Conservation (phyloP, 495 filamentous ascomycete genomes). For the Tuber umbilicatum region DNA sequence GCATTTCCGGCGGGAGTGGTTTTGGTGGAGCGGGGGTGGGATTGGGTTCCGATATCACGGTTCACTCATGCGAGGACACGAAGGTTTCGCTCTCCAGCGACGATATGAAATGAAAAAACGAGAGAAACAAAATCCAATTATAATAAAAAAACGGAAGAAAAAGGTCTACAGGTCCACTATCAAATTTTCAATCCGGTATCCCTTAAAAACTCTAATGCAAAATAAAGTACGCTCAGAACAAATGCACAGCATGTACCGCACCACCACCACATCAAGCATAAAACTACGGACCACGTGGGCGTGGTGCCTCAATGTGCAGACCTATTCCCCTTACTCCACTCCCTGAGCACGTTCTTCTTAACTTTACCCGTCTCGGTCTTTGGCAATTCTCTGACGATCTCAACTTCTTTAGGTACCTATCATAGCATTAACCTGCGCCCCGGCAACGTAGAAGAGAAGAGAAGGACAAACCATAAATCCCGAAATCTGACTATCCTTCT, state of each 20-base stretch:
- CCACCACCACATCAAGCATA: neutral
- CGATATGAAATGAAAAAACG: neutral
- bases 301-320: conserved; percentile 1
- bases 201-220: neutral
- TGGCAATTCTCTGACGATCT: conserved; percentile 77
- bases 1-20: too few relatives aligned
- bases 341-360: conserved; percentile 85
- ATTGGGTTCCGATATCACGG: too few relatives aligned
- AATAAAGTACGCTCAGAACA: neutral
- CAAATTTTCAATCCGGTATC: neutral
- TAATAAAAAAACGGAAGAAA: neutral
- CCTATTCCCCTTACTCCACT: conserved; percentile 64
- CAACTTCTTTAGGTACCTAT: conserved; percentile 73
- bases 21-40: too few relatives aligned
- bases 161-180: neutral
- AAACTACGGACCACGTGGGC: neutral
- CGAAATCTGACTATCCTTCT: conserved; percentile 66
- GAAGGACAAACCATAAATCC: conserved; percentile 65
- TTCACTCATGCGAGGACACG: neutral
- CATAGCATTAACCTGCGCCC: neutral
- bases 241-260: neutral
- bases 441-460: neutral
- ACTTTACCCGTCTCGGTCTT: conserved; percentile 97
- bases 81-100: neutral
- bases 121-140: too few relatives aligned